These are phyloP conservation scores for Macaranga tanarius DNA, from an alignment of 441 rosid genomes.

Conservation along the genomic window DNA sequence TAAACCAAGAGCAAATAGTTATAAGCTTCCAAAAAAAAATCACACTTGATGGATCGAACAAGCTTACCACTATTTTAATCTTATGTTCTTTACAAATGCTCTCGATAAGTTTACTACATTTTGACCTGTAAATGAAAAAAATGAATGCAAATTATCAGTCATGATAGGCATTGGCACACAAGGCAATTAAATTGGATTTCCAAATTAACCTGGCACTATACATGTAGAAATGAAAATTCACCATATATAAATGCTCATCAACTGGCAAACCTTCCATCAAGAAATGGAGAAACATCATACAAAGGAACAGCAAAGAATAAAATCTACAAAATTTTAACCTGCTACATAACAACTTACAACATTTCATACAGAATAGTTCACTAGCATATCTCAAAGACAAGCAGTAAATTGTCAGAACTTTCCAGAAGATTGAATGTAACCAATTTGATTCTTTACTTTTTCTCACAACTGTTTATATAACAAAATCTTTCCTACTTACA, in stretches of 20 bases:
- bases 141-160: conserved; percentile 3
- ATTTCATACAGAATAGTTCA: background rate
- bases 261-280: background rate
- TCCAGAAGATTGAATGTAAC: background rate
- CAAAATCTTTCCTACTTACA: background rate
- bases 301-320: background rate
- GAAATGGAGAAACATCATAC: background rate
- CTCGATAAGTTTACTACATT: conserved; percentile 66
- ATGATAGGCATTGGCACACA: background rate
- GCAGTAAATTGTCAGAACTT: background rate
- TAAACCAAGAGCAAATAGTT: background rate
- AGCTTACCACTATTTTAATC: conserved; percentile 64
- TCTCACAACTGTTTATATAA: background rate
- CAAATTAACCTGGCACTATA: background rate
- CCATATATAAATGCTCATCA: background rate
- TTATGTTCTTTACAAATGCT: conserved; percentile 64
- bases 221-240: background rate
- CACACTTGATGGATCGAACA: background rate
- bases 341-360: background rate
- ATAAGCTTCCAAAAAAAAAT: background rate
- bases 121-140: conserved; percentile 51
- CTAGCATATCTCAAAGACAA: background rate
- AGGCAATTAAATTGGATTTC: conserved; percentile 8
- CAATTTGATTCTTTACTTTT: background rate
- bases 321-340: background rate